Evolutionary conservation across 208 protist genomes (phyloP).

Genomic region (Crithidia thermophila): DNA sequence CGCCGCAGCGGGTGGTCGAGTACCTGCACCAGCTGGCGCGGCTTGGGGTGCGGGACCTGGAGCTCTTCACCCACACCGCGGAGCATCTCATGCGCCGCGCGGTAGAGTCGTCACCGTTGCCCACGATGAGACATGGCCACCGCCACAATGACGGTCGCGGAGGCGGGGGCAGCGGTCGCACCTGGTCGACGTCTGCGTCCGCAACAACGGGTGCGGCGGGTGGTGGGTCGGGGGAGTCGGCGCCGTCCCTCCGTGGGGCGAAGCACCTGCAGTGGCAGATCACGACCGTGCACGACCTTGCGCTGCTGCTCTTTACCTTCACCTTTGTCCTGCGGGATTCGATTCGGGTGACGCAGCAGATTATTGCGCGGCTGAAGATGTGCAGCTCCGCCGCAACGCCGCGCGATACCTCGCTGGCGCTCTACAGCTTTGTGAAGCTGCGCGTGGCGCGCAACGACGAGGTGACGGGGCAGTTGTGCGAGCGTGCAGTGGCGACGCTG

Average conservation of each 20-base stretch:
- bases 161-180: background rate
- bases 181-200: background rate
- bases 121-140: background rate
- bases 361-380: conserved; percentile 77
- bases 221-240: background rate
- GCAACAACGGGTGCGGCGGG: background rate
- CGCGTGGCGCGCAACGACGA: conserved; percentile 53
- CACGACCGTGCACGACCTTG: conserved; percentile 77
- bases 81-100: conserved; percentile 60
- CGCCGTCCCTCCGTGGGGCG: background rate
- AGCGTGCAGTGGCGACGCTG: conserved; percentile 57
- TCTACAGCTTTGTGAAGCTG: conserved; percentile 84
- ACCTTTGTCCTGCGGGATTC: conserved; percentile 82
- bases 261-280: conserved; percentile 35
- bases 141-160: background rate
- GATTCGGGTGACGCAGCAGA: conserved; percentile 83
- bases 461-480: conserved; percentile 63
- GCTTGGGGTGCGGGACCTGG: conserved; percentile 74
- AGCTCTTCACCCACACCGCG: conserved; percentile 68
- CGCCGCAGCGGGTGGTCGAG: conserved; percentile 49
- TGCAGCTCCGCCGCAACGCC: conserved; percentile 47
- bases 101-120: conserved; percentile 3
- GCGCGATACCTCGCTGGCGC: conserved; percentile 66
- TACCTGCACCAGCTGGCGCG: conserved; percentile 58
- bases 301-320: conserved; percentile 76